These are phyloP conservation scores for Diutina ranongensis DNA, from an alignment of 1,139 yeast genomes.

Conservation along the genomic window DNA sequence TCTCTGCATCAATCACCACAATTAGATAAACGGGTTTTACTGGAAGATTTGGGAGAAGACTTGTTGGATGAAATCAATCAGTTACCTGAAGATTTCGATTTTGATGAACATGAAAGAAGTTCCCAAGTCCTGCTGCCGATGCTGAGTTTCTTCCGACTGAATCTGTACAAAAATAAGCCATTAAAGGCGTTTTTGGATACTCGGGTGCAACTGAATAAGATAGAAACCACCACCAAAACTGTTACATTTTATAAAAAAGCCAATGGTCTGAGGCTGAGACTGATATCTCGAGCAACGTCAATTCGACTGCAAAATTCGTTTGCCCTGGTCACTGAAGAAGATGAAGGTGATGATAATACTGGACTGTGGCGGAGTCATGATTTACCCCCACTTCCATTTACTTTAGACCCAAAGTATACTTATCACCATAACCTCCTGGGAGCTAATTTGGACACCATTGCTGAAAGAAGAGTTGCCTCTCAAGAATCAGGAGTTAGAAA, in stretches of 20 bases:
- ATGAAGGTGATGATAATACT: slow-evolving; percentile 2
- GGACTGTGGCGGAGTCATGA: slow-evolving; percentile 5
- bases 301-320: slow-evolving; percentile 3
- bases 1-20: neutral
- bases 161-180: slow-evolving; percentile 22
- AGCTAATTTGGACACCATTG: slow-evolving; percentile 3
- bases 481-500: neutral
- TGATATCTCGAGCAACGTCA: neutral
- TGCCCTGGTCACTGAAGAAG: slow-evolving; percentile 6
- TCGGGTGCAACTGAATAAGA: slow-evolving; percentile 25
- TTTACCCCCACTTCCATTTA: slow-evolving; percentile 4
- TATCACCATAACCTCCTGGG: neutral
- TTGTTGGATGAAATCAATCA: slow-evolving; percentile 41
- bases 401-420: slow-evolving; percentile 4
- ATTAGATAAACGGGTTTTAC: neutral
- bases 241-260: slow-evolving; percentile 36
- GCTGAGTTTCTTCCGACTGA: slow-evolving; percentile 10
- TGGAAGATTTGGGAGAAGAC: slow-evolving; percentile 14
- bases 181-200: slow-evolving; percentile 17
- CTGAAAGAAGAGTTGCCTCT: neutral
- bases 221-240: slow-evolving; percentile 40
- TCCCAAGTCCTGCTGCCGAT: slow-evolving; percentile 2
- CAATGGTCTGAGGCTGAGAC: neutral
- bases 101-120: slow-evolving; percentile 21
- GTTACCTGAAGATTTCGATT: slow-evolving; percentile 51